Percentiles rank a stretch among this genome's conserved stretches.
phyloP scores from a whole-genome alignment of 495 filamentous ascomycete species.

The Penicillium samsonianum region DNA sequence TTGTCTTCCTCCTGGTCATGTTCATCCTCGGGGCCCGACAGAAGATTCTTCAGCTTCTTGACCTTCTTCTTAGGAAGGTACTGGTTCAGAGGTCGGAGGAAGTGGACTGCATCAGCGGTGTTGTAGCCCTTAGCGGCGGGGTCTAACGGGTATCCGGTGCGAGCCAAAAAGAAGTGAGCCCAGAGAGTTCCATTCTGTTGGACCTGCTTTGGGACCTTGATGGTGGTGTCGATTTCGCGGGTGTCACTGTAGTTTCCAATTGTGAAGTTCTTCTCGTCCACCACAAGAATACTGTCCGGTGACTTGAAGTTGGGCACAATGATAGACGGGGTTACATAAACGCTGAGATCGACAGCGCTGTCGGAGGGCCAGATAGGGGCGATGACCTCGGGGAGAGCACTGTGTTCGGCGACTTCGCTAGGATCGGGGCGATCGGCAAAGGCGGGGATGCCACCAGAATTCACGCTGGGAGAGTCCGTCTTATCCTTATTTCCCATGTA shows the following conservation, averaged over 20 bases:
- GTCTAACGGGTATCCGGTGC: constrained; percentile 73
- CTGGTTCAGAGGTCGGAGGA: constrained; percentile 80
- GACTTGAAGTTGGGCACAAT: constrained; percentile 65
- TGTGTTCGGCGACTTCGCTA: constrained; percentile 66
- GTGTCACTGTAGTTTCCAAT: constrained; percentile 79
- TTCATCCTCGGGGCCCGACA: constrained; percentile 58
- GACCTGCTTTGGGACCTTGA: constrained; percentile 74
- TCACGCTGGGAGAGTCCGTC: constrained; percentile 42
- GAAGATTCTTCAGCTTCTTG: constrained; percentile 84
- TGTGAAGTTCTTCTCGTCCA: constrained; percentile 79
- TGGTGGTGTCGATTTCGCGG: constrained; percentile 73
- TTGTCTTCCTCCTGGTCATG: constrained; percentile 53
- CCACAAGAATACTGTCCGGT: constrained; percentile 58
- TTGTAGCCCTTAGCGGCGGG: constrained; percentile 72
- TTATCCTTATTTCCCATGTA: constrained; percentile 53
- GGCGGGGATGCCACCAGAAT: constrained; percentile 58
- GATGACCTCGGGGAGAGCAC: constrained; percentile 69
- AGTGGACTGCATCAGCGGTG: constrained; percentile 72
- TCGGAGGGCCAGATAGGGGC: constrained; percentile 86
- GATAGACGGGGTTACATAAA: constrained; percentile 79
- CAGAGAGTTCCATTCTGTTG: constrained; percentile 93
- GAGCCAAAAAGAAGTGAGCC: constrained; percentile 86
- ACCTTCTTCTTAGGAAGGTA: constrained; percentile 91
- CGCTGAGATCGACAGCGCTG: constrained; percentile 74
- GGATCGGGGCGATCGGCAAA: constrained; percentile 63